These are phyloP conservation scores for Salicornia ramosissima DNA, from an alignment of 148 eudicot genomes.

Conservation along the genomic window DNA sequence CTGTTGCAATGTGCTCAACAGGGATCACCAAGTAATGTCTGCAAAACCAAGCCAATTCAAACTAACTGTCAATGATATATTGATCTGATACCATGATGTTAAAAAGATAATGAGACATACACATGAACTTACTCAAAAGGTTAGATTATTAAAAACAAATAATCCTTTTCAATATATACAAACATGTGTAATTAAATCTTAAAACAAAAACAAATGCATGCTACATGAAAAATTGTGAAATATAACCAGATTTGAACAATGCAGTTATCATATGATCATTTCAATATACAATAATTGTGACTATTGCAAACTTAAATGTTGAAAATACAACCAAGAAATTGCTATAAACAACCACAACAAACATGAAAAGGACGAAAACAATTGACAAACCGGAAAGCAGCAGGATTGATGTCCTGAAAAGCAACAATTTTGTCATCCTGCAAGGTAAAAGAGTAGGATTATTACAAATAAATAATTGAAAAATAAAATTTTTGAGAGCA, in stretches of 20 bases:
- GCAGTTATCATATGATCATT: too few species aligned
- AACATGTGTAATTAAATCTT: too few species aligned
- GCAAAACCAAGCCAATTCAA: conserved; percentile 21
- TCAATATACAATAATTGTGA: too few species aligned
- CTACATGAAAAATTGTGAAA: too few species aligned
- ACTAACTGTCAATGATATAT: neutral
- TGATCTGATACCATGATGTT: neutral
- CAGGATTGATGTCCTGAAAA: conserved; percentile 74
- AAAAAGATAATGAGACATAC: neutral
- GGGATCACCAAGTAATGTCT: conserved; percentile 95
- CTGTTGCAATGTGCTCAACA: conserved; percentile 73
- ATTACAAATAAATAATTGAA: neutral
- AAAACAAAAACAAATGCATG: too few species aligned
- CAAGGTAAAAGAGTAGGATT: neutral
- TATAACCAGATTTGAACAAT: too few species aligned
- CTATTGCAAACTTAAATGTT: too few species aligned
- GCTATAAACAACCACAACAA: too few species aligned
- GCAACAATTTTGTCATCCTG: conserved; percentile 84
- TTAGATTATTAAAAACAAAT: too few species aligned
- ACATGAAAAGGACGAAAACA: neutral
- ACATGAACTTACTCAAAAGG: neutral
- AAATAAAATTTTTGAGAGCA: neutral
- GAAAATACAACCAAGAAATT: too few species aligned
- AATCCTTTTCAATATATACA: too few species aligned
- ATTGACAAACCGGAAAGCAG: conserved; percentile 44